Evolutionary conservation across 1,284 basidiomycete species (phyloP), one percentile per base, ranked within the genome.

Genomic region (Cutaneotrichosporon mucoides): DNA sequence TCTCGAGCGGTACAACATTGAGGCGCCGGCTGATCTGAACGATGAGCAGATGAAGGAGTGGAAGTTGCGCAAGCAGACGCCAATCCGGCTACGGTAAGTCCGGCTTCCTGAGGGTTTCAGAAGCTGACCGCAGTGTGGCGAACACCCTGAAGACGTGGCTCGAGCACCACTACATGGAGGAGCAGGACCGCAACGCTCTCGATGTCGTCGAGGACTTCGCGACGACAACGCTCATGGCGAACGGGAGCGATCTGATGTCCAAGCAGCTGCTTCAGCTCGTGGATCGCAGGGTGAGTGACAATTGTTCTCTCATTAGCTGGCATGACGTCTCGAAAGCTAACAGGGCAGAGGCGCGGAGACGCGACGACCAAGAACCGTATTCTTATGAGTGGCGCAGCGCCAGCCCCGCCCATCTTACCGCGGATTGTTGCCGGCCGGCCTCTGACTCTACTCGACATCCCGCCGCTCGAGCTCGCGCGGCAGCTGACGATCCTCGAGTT

Each of bases 401-500:
- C 63, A n/a, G 59, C 58, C 6, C 15, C 45, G 2, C 55, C 61
- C 13, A 37, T 63, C 13, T 47, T 40, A 33, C 55, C 58, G 10
- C 57, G 55, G n/a, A 10, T 42, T 6, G 5, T 38, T 13, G 11
- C 66, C 0, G 72, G 71, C 45, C 62, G 63, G 34, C 50, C 66
- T 4, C 34, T 77, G 8, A 60, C 65, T 9, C 40, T 79, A 11
- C 66, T 69, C 38, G 78, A 79, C 58, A 75, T 79, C 46, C 88
- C 94, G 66, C 83, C 94, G 0, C 76, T 94, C 50, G 96, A 99
- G 77, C 76, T 99, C 16, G 95, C 93, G 0, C 84, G 96, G 35
- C 96, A 99, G 75, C 80, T 99, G 60, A 98, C 96, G 1, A 85
- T 98, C 57, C 83, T 96, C 79, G 96, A 99, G 75, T 89, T 88